Base-by-base conservation (phyloP, 108 stramenopile species). In the Craspedostauros australis region DNA sequence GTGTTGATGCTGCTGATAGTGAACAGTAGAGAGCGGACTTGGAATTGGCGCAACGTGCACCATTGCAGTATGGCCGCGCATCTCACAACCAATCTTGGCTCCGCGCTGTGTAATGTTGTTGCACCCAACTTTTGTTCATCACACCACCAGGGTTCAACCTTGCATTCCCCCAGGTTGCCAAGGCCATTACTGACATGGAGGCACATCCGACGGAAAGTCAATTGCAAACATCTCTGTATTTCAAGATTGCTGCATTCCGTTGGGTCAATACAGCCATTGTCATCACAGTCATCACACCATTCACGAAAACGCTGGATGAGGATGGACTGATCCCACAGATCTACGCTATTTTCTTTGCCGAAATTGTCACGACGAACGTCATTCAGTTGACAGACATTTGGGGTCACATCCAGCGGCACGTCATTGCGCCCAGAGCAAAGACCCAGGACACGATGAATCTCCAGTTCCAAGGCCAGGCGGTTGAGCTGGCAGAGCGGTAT, bases 211-310 rank as follows among this genome's bases (percentile, higher is more conserved):
- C 77, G 6, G 85, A 91, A 53, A 75, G 79, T 19, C 57, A 54
- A 16, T 71, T 59, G 41, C 84, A 91, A 59, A 62, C 68, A 5
- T 80, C 78, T 12, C 70, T 94, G 2, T 91, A 75, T 56, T 63
- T 80, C 54, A 91, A 91, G 62, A 81, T 83, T 64, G 75, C 75
- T 22, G 40, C 68, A 39, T 82, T 77, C 48, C 73, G 87, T 39
- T 89, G 83, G 79, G 71, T 85, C n/a, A 72, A 82, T 39, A 84
- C 86, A 15, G 92, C 86, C 5, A 70, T 93, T 27, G 68, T 93
- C 9, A 81, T 90, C 54, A 80, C 72, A 7, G 62, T 86, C 57
- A 81, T 93, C 24, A 89, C 82, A 6, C 86, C 88, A 14, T 94
- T 88, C 54, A 86, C 84, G 5, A 39, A 57, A 26, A 68, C 71